A percentile compares a stretch with the other conserved stretches of the same genome.
phyloP scores from a whole-genome alignment of 2,329 filamentous ascomycete species.

The Epichloe bromicola region DNA sequence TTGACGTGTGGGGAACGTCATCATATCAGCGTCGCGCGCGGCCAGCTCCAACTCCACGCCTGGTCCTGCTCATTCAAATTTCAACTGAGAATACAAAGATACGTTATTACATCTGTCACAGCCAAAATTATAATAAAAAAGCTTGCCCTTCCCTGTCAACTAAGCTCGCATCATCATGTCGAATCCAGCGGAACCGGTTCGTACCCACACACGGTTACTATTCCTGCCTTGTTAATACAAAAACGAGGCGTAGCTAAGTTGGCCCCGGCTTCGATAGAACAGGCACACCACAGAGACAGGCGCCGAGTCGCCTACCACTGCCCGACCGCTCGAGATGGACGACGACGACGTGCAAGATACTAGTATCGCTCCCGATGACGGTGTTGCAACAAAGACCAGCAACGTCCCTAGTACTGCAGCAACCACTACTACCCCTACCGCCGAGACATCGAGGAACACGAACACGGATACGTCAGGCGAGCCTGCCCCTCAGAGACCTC shows the following conservation, averaged over 20 bases:
- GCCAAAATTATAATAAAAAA: neutral
- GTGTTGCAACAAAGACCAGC: slow-evolving; percentile 11
- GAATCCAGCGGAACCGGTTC: slow-evolving; percentile 30
- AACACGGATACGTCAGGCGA: slow-evolving; percentile 11
- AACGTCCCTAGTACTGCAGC: slow-evolving; percentile 2
- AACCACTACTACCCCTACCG: slow-evolving; percentile 14
- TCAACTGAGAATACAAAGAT: neutral
- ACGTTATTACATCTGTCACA: neutral
- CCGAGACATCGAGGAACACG: slow-evolving; percentile 16
- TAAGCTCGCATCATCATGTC: slow-evolving; percentile 24
- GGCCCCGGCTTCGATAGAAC: slow-evolving; percentile 19
- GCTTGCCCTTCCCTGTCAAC: neutral
- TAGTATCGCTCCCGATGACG: slow-evolving; percentile 33
- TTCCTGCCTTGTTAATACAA: neutral
- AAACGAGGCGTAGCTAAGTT: slow-evolving; percentile 12
- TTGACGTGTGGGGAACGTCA: slow-evolving; percentile 24
- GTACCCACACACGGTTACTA: slow-evolving; percentile 13
- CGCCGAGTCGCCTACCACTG: slow-evolving; percentile 55
- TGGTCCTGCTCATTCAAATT: neutral
- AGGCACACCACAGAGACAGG: slow-evolving; percentile 30
- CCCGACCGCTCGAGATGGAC: slow-evolving; percentile 51
- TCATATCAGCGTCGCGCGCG: slow-evolving; percentile 19
- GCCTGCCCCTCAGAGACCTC: slow-evolving; percentile 63
- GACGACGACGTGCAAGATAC: slow-evolving; percentile 58
- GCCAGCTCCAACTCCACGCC: slow-evolving; percentile 1